These are phyloP conservation scores for Linnemannia exigua DNA, from an alignment of 192 early-diverging fungal genomes.

Conservation along the genomic window DNA sequence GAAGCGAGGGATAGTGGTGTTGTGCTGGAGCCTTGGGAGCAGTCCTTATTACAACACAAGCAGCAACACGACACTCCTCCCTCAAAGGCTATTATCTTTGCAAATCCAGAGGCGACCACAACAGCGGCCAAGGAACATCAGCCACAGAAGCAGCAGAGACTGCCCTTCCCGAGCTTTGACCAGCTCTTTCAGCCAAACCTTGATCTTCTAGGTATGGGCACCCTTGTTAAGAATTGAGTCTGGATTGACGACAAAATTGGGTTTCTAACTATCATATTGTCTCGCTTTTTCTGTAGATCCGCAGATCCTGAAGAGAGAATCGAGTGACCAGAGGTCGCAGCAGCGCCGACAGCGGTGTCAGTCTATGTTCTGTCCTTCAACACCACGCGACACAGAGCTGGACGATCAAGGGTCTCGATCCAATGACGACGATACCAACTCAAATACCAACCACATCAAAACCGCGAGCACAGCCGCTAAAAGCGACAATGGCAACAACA, in stretches of 20 bases:
- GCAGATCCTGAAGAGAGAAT: not conserved
- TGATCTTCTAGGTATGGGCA: not conserved
- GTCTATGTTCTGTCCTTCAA: constrained; percentile 18
- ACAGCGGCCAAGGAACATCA: too few species aligned
- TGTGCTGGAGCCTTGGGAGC: constrained; percentile 32
- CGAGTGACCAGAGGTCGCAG: not conserved
- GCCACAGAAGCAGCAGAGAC: not conserved
- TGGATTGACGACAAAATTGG: too few species aligned
- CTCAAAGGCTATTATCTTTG: not conserved
- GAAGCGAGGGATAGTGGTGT: constrained; percentile 38
- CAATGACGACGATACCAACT: not conserved
- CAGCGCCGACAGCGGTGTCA: constrained; percentile 30
- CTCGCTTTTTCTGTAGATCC: not conserved
- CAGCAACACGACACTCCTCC: not conserved
- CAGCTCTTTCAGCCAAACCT: constrained; percentile 18
- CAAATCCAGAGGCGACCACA: not conserved
- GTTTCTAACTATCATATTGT: too few species aligned
- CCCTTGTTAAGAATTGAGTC: not conserved
- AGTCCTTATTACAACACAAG: not conserved
- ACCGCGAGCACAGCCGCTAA: not conserved
- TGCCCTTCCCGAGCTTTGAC: constrained; percentile 26
- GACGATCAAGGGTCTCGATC: constrained; percentile 8
- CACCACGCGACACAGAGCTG: not conserved
- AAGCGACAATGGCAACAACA: not conserved
- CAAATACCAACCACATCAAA: not conserved